Evolutionary conservation across 176 grass and related monocot species (phyloP).

Genomic region (Saccharum officinarum): DNA sequence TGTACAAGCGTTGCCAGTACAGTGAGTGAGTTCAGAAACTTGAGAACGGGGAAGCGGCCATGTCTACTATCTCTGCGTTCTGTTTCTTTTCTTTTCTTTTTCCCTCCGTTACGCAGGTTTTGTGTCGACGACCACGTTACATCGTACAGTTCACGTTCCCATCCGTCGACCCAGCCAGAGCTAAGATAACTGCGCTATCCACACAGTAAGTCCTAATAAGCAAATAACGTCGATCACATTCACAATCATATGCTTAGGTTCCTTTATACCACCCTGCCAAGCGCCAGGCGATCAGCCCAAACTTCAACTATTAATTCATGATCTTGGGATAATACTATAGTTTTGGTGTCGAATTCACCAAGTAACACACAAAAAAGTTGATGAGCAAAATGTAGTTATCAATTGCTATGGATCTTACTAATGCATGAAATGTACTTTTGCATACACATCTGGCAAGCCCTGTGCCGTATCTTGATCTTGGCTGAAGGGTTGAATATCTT

Average conservation of each 20-base stretch:
- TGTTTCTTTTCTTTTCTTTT: neutral
- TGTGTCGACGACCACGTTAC: neutral
- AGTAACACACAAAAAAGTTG: neutral
- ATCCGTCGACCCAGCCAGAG: neutral
- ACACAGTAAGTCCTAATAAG: neutral
- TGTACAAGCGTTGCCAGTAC: too few relatives aligned
- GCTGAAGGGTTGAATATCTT: neutral
- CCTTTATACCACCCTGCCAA: neutral
- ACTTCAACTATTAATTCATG: neutral
- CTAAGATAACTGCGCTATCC: neutral
- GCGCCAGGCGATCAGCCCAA: neutral
- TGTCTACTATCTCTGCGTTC: neutral
- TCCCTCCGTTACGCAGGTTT: neutral
- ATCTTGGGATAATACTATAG: neutral
- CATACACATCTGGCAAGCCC: neutral
- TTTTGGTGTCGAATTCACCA: neutral
- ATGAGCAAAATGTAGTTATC: slow-evolving; percentile 4
- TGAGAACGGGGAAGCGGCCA: too few relatives aligned
- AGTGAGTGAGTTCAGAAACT: too few relatives aligned
- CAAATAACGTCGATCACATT: neutral
- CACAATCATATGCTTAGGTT: neutral
- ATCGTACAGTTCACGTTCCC: neutral
- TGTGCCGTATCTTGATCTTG: slow-evolving; percentile 3
- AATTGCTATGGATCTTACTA: neutral
- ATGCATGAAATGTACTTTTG: neutral